Evolutionary conservation across 495 filamentous ascomycete species (phyloP), one percentile per base, ranked within the genome.

Genomic region (Aspergillus sparsus): DNA sequence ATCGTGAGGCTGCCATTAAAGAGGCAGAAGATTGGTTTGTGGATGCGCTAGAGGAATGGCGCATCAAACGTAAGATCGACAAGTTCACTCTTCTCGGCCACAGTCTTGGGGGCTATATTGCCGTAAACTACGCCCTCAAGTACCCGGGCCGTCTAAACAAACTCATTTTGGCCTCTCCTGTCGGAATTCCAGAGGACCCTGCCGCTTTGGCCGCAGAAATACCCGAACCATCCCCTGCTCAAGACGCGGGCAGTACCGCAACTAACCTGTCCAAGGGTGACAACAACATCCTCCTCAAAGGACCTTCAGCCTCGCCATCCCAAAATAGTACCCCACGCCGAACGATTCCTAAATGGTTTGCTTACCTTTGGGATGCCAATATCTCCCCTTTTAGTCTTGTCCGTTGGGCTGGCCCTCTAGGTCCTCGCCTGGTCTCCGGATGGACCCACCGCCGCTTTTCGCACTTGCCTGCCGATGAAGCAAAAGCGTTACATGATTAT

Each of bases 21-120:
- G 94, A 98, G 68, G 93, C 95, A 2, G 94, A 98, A 74, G 85
- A 85, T 55, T 98, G 91, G 92, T 98, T 98, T 65, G 85, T 98
- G 31, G 94, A 98, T 71, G 89, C 95, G 3, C 77, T 98, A 15
- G 94, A 98, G 60, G 94, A 98, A 74, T 98, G 94, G 94, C 86
- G 94, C 41, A 79, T 90, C 45, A 82, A 91, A 63, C 87, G 87
- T 58, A 91, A 91, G 16, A 93, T 98, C 42, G 92, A 98, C 42
- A 87, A 88, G 27, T 96, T 98, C 66, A 98, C 94, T 0, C 78
- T 98, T 16, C 81, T 98, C 11, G 94, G 93, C 44, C 94, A 98
- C 75, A 94, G 89, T 52, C 76, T 98, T 32, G 94, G 94, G 49
- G 94, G 94, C 21, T 98, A 98, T 69, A 86, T 98, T 72, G 89